A percentile compares a stretch with the other conserved stretches of the same genome.
phyloP scores from a whole-genome alignment of 768 basidiomycete species.

The Phanerochaete carnosa region DNA sequence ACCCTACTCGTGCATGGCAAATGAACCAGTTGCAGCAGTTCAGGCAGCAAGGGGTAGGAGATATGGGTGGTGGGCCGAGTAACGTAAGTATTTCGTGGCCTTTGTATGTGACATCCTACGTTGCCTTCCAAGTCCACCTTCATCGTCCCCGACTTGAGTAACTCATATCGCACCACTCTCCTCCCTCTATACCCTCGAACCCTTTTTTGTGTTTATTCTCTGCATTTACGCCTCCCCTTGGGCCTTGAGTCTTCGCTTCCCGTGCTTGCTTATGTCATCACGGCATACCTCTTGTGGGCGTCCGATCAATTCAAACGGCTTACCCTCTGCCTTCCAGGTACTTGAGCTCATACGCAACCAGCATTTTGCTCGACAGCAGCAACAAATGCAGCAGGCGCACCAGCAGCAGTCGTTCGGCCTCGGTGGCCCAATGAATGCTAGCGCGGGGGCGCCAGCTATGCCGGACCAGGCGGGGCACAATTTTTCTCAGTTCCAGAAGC shows the following conservation, averaged over 20 bases:
- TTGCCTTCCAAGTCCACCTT: background rate
- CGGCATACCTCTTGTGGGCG: conserved; percentile 3
- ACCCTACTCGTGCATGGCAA: conserved; percentile 56
- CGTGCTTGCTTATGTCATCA: conserved; percentile 27
- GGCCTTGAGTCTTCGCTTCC: background rate
- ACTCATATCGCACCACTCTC: background rate
- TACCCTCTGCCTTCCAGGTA: conserved; percentile 9
- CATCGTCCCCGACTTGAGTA: background rate
- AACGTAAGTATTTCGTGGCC: conserved; percentile 1
- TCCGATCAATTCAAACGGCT: conserved; percentile 15
- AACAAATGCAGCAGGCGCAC: conserved; percentile 8
- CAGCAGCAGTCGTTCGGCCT: conserved; percentile 11
- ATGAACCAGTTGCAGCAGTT: conserved; percentile 18
- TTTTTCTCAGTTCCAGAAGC: conserved; percentile 1
- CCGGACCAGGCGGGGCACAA: conserved; percentile 1
- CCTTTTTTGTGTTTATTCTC: background rate
- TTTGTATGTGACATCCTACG: background rate
- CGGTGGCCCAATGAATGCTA: conserved; percentile 3
- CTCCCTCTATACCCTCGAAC: background rate
- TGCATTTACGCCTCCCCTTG: conserved; percentile 1
- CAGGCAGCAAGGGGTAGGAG: conserved; percentile 10
- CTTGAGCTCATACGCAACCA: conserved; percentile 9
- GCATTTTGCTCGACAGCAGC: conserved; percentile 2
- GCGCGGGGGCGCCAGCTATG: background rate
- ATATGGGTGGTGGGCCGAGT: conserved; percentile 9